Conservation (phyloP, 345 rosid species). For the Capsella bursapastoris region DNA sequence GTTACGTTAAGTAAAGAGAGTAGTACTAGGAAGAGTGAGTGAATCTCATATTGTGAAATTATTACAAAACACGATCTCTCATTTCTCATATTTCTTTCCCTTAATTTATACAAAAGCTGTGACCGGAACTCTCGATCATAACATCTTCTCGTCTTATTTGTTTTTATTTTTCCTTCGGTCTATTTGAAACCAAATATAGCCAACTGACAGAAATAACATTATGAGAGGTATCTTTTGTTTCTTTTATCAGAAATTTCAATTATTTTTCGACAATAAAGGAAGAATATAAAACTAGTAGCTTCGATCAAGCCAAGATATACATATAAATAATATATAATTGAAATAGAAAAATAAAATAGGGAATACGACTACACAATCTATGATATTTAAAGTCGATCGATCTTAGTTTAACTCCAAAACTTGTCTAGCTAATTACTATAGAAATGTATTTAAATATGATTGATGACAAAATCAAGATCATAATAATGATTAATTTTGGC, state of each 20-base stretch:
- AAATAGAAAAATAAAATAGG: background rate
- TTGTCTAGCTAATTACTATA: background rate
- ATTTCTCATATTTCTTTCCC: background rate
- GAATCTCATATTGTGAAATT: conserved; percentile 29
- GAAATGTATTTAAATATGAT: background rate
- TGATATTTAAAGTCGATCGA: background rate
- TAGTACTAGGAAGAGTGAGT: conserved; percentile 7
- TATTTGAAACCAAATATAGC: conserved; percentile 16
- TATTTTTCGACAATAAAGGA: background rate
- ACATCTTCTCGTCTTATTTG: background rate
- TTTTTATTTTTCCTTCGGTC: conserved; percentile 27
- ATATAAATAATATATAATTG: background rate
- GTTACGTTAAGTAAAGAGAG: too few relatives aligned
- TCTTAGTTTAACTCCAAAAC: background rate
- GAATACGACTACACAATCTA: background rate
- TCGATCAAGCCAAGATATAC: background rate
- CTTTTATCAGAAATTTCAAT: background rate
- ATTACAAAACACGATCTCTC: conserved; percentile 38
- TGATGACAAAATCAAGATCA: background rate
- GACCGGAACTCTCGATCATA: conserved; percentile 17
- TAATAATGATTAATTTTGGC: background rate
- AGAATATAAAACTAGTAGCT: background rate
- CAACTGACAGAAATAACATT: conserved; percentile 25
- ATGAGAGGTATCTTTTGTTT: conserved; percentile 7
- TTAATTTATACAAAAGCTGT: conserved; percentile 28